These are phyloP conservation scores for Drechslerella dactyloides DNA, from an alignment of 2,329 filamentous ascomycete genomes.

Conservation along the genomic window DNA sequence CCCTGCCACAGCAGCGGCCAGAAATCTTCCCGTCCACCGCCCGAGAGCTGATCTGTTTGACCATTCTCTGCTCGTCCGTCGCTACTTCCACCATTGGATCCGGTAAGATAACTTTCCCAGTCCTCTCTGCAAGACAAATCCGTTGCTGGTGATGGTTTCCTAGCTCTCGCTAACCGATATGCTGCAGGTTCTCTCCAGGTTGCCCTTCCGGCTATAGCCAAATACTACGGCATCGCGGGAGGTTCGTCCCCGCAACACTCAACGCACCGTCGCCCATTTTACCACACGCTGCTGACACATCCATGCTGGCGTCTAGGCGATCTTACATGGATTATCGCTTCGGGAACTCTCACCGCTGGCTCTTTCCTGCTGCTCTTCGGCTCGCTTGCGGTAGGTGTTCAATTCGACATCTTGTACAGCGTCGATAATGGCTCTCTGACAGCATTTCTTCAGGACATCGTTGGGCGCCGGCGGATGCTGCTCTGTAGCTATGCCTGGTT, in stretches of 20 bases:
- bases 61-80: slow-evolving; percentile 37
- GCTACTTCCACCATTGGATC: slow-evolving; percentile 31
- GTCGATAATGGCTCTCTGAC: too few species aligned
- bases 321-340: slow-evolving; percentile 48
- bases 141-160: too few species aligned
- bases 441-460: slow-evolving; percentile 19
- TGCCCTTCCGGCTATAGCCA: slow-evolving; percentile 36
- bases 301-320: slow-evolving; percentile 16
- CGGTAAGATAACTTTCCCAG: too few species aligned
- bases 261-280: background rate
- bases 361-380: slow-evolving; percentile 42
- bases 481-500: slow-evolving; percentile 66
- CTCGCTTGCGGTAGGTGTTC: slow-evolving; percentile 35
- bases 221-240: slow-evolving; percentile 43
- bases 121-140: too few species aligned
- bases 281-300: background rate
- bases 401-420: background rate
- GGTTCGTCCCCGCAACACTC: slow-evolving; percentile 19
- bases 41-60: slow-evolving; percentile 32
- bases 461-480: slow-evolving; percentile 65
- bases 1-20: slow-evolving; percentile 20
- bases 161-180: too few species aligned
- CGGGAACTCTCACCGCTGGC: slow-evolving; percentile 40
- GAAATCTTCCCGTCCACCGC: slow-evolving; percentile 38
- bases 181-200: slow-evolving; percentile 36